Evolutionary conservation across 345 rosid species (phyloP).

Genomic region (Tarenaya hassleriana): DNA sequence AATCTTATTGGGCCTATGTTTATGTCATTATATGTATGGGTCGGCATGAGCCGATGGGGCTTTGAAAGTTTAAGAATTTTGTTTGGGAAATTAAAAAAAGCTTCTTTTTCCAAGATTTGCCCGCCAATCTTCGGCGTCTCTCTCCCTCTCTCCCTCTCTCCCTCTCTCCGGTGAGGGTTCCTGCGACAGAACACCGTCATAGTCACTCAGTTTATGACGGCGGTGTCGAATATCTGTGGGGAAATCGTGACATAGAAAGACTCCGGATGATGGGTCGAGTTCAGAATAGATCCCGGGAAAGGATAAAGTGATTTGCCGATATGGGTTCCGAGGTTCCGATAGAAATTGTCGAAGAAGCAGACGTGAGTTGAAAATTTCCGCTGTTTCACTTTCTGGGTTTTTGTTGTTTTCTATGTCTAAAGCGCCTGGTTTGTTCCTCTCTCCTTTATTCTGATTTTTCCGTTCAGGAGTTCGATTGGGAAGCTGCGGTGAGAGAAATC

Average conservation of each 20-base stretch:
- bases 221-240: background rate
- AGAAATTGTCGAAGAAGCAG: slow-evolving; percentile 41
- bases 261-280: background rate
- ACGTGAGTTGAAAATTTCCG: slow-evolving; percentile 24
- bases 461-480: slow-evolving; percentile 79
- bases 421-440: slow-evolving; percentile 5
- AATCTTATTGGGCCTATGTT: no score
- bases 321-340: slow-evolving; percentile 39
- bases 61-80: no score
- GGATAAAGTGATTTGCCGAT: background rate
- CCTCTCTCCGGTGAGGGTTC: slow-evolving; percentile 19
- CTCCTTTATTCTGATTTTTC: background rate
- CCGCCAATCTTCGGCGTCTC: slow-evolving; percentile 17
- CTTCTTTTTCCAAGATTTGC: slow-evolving; percentile 6
- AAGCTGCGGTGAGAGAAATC: slow-evolving; percentile 82
- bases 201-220: background rate
- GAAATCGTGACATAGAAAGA: background rate
- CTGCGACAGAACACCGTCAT: background rate
- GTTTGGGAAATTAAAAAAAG: background rate
- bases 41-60: no score
- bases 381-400: slow-evolving; percentile 13
- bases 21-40: no score
- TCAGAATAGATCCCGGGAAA: background rate
- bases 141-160: no score
- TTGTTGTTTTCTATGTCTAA: background rate